These are phyloP conservation scores for Piper longum DNA, from an alignment of 164 flowering plant genomes.

Conservation along the genomic window DNA sequence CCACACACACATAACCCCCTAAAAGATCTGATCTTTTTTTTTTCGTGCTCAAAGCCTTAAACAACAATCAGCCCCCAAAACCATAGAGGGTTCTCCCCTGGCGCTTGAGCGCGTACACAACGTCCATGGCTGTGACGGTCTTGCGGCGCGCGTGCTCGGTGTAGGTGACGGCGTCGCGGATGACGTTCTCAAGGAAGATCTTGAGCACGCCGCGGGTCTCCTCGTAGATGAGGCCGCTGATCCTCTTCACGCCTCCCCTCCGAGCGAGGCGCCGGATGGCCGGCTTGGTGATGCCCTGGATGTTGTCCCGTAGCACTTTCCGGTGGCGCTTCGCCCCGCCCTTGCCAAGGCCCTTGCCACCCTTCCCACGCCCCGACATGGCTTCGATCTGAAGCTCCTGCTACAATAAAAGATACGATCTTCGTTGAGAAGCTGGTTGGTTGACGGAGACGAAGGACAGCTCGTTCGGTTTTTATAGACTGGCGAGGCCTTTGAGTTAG, in stretches of 20 bases:
- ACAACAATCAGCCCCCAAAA: background rate
- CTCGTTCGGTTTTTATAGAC: too few species aligned
- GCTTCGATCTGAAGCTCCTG: too few species aligned
- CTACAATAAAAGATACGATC: background rate
- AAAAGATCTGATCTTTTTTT: too few species aligned
- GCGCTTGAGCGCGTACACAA: constrained; percentile 7
- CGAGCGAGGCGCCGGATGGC: background rate
- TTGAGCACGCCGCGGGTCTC: constrained; percentile 1
- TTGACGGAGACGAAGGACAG: too few species aligned
- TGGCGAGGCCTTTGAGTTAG: too few species aligned
- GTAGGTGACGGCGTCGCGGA: background rate
- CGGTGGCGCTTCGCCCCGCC: background rate
- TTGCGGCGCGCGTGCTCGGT: constrained; percentile 3
- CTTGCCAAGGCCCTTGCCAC: background rate
- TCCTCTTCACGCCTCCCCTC: constrained; percentile 1
- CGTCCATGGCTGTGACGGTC: constrained; percentile 7
- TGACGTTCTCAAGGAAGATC: background rate
- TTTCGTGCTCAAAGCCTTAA: too few species aligned
- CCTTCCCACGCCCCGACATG: background rate
- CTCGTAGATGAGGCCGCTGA: constrained; percentile 2
- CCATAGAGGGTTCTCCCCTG: constrained; percentile 2
- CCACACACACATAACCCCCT: too few species aligned
- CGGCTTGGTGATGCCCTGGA: constrained; percentile 1
- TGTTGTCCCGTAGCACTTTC: constrained; percentile 1
- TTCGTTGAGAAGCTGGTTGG: too few species aligned